A percentile compares a stretch with the other conserved stretches of the same genome.
Conservation (phyloP, 148 eudicot genomes). For the Mesembryanthemum crystallinum region DNA sequence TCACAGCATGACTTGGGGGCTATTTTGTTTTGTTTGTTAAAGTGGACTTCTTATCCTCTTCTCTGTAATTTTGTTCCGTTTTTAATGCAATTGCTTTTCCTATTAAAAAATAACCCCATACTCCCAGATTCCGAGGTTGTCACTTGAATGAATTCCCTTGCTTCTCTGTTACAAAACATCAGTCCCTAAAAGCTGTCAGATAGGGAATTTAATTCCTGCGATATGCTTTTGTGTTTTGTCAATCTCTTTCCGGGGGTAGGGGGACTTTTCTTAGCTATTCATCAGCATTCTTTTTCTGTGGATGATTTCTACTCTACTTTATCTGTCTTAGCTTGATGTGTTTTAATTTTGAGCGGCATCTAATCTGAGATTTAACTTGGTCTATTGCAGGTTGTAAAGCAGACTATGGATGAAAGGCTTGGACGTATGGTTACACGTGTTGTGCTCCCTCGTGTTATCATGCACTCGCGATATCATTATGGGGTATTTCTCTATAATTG, state of each 20-base stretch:
- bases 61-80: too few species aligned
- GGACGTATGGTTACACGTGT: constrained; percentile 88
- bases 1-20: too few species aligned
- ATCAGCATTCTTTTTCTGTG: not conserved
- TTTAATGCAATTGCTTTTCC: too few species aligned
- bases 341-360: not conserved
- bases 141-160: not conserved
- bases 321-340: not conserved
- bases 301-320: not conserved
- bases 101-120: too few species aligned
- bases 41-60: too few species aligned
- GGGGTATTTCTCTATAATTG: constrained; percentile 49
- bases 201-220: not conserved
- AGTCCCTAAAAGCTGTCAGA: not conserved
- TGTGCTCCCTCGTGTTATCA: constrained; percentile 92
- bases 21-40: too few species aligned
- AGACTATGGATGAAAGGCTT: constrained; percentile 71
- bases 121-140: not conserved
- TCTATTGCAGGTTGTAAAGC: constrained; percentile 65
- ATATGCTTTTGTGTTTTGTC: not conserved
- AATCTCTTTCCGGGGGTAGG: not conserved
- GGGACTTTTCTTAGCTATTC: not conserved
- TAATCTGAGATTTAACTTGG: not conserved
- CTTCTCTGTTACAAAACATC: not conserved
- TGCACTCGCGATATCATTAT: constrained; percentile 94